Evolutionary conservation across 208 protist species (phyloP).

Genomic region (Leishmania major): DNA sequence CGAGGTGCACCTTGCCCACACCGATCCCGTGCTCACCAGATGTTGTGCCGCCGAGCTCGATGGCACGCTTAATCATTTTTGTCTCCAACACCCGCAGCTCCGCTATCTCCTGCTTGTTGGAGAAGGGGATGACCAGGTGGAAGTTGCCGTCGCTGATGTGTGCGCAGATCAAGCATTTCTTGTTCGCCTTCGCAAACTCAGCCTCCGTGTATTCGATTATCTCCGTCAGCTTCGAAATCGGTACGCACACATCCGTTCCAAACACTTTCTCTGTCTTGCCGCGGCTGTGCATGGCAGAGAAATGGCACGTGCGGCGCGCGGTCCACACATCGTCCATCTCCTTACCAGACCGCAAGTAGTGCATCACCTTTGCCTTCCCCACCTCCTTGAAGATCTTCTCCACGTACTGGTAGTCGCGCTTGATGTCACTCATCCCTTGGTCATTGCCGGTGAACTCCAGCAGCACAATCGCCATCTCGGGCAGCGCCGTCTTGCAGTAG

Average conservation of each 20-base stretch:
- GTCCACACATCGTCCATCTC: conserved; percentile 48
- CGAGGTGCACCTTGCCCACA: conserved; percentile 61
- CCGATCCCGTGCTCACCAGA: conserved; percentile 91
- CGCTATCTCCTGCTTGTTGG: conserved; percentile 48
- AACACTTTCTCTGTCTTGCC: conserved; percentile 41
- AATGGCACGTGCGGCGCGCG: conserved; percentile 43
- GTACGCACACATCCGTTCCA: conserved; percentile 87
- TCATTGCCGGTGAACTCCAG: conserved; percentile 79
- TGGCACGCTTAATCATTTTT: conserved; percentile 70
- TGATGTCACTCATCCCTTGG: conserved; percentile 52
- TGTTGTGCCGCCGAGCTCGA: conserved; percentile 72
- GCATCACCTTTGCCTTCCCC: conserved; percentile 32
- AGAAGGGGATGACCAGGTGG: conserved; percentile 77
- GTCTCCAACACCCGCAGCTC: conserved; percentile 53
- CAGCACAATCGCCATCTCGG: conserved; percentile 60
- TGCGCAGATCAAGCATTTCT: conserved; percentile 57
- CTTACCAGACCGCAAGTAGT: conserved; percentile 40
- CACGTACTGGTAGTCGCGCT: conserved; percentile 53
- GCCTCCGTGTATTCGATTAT: conserved; percentile 74
- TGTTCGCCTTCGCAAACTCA: conserved; percentile 45
- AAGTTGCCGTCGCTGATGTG: conserved; percentile 94
- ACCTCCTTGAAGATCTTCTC: conserved; percentile 38
- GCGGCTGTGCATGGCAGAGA: conserved; percentile 28
- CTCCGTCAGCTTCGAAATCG: conserved; percentile 72
- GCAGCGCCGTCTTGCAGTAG: conserved; percentile 44